phyloP scores from a whole-genome alignment of 495 filamentous ascomycete genomes.

The Aspergillus bridgeri region DNA sequence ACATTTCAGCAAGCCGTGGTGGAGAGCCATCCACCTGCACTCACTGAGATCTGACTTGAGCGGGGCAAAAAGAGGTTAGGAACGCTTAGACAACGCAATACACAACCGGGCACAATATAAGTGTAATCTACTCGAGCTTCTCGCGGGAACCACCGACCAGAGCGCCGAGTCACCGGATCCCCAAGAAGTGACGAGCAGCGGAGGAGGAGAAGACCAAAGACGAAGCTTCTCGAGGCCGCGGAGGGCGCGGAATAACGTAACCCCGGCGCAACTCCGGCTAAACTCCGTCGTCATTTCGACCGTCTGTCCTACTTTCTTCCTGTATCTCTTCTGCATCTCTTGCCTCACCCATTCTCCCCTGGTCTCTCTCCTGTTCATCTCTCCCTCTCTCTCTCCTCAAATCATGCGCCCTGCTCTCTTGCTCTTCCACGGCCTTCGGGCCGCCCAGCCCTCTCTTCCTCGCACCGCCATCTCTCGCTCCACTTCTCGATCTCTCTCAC shows the following conservation, averaged over 20 bases:
- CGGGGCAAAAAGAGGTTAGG: background rate
- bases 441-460: constrained; percentile 12
- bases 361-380: too few species aligned
- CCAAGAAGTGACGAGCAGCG: background rate
- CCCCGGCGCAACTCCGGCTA: constrained; percentile 22
- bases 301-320: background rate
- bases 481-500: constrained; percentile 19
- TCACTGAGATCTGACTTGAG: background rate
- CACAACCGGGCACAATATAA: background rate
- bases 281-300: background rate
- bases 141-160: background rate
- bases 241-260: constrained; percentile 23
- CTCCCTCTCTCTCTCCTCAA: background rate
- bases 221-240: constrained; percentile 8
- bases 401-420: constrained; percentile 13
- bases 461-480: constrained; percentile 12
- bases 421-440: constrained; percentile 16
- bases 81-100: background rate
- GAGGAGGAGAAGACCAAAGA: background rate
- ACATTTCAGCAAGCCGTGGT: constrained; percentile 43
- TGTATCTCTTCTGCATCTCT: background rate
- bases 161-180: background rate
- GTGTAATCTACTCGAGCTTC: background rate
- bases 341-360: background rate
- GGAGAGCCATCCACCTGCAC: constrained; percentile 12